Evolutionary conservation across 257 asterid genomes (phyloP), one percentile per base, ranked within the genome.

Genomic region (Jaltomata sinuosa): DNA sequence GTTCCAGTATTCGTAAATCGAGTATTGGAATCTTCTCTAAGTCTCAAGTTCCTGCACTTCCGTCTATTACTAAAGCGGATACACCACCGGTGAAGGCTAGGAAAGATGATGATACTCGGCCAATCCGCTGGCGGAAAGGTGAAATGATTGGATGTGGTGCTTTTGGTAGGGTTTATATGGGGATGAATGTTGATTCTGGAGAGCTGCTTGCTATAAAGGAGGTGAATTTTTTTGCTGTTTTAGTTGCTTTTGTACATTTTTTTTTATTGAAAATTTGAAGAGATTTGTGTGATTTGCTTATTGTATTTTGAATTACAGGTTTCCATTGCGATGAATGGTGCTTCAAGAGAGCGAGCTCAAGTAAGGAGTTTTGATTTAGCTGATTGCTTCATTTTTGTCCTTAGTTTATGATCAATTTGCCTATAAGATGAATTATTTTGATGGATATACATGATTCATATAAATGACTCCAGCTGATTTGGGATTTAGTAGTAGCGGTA

Each of bases 111-210:
- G 93, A 89, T 52, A 87, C 88, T 67, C 85, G 97, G 54, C 89
- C 87, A 86, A 97, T 97, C 89, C 94, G 97, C 87, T 97, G 98
- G 99, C 87, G 98, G 90, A 95, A 91, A 85, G 98, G 98, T 87
- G 98, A 95, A 85, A 83, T 95, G 89, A 96, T 96, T 82, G 99
- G 99, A 0, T 92, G 97, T 72, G 99, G 99, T 64, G 99, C 99
- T 57, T 96, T 96, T 87, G 99, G 99, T 61, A 93, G 98, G 91
- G 99, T 96, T 57, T 92, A 93, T 89, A 96, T 96, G 99, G 99
- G 99, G 84, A 93, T 94, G 99, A 93, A 94, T 89, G 91, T 93
- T 72, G 98, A 94, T 88, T 96, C 98, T 1, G 99, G 99, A n/a
- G 98, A 96, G 87, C 83, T 96, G 49, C 91, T 96, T 15, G 99